Conservation (phyloP, 2,329 filamentous ascomycete species). For the Clonostachys solani region DNA sequence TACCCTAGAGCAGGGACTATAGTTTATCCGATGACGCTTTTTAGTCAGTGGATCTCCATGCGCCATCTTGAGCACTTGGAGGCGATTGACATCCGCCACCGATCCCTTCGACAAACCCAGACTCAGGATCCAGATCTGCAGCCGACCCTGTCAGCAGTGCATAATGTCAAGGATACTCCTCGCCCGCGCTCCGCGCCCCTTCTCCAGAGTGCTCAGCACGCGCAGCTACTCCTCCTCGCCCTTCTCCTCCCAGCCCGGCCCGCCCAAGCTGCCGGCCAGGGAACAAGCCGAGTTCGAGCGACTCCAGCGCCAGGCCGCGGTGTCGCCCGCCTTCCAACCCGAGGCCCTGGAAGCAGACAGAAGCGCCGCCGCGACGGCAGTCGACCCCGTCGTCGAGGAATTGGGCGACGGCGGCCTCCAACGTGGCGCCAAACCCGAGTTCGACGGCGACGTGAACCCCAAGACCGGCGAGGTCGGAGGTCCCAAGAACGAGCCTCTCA, state of each 20-base stretch:
- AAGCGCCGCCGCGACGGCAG: constrained; percentile 7
- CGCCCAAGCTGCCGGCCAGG: constrained; percentile 81
- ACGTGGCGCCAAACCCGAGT: constrained; percentile 81
- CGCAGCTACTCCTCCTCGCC: constrained; percentile 25
- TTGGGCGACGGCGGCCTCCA: constrained; percentile 58
- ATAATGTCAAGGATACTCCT: constrained; percentile 8
- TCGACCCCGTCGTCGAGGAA: constrained; percentile 27
- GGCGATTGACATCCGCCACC: background rate
- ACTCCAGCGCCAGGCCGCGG: constrained; percentile 63
- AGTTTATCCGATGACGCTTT: too few relatives aligned
- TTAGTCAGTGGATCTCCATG: too few relatives aligned
- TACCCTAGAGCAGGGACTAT: too few relatives aligned
- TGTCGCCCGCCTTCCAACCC: constrained; percentile 35
- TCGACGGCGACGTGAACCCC: constrained; percentile 87
- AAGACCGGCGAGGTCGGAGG: constrained; percentile 94
- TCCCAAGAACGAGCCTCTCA: constrained; percentile 92
- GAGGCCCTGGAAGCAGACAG: constrained; percentile 13
- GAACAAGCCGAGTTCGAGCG: constrained; percentile 89
- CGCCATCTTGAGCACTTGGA: background rate
- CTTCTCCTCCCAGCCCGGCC: constrained; percentile 58
- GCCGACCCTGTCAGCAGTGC: background rate
- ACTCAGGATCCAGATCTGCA: background rate
- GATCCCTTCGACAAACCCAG: background rate
- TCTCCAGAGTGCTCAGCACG: constrained; percentile 3
- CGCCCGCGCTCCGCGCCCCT: constrained; percentile 5